Evolutionary conservation across 78 protist species (phyloP), one percentile per base, ranked within the genome.

Genomic region (Corallochytrium limacisporum): DNA sequence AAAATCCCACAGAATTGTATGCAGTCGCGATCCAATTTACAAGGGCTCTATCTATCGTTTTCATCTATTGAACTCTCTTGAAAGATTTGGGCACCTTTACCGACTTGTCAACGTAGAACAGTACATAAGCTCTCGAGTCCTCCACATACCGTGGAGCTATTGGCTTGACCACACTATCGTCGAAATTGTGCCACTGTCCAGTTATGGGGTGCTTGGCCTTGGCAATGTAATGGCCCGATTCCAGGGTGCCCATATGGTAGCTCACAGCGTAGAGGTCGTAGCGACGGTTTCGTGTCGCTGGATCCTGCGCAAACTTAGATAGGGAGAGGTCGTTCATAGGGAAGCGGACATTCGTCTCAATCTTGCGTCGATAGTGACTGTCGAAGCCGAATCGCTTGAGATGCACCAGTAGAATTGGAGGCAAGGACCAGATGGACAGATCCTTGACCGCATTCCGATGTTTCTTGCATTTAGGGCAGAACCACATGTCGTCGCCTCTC

Each of bases 121-220:
- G n/a, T 53, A 53, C 59, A 20, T 53, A 13, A 18, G 22, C 28
- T 0, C 28, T 53, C 22, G 59, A 53, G 18, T 53, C 59, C 12
- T 53, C 59, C 28, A 53, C 13, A 26, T n/a, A n/a, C n/a, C n/a
- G n/a, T n/a, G n/a, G n/a, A n/a, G n/a, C n/a, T n/a, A n/a, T n/a
- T n/a, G 39, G 59, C 59, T 53, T 53, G 63, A 57, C 63, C 26
- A 28, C 32, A 10, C 44, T 33, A 20, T 57, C 63, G 32, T 57
- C 63, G 63, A 57, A 57, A 28, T 57, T 20, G 42, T 57, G 15
- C 63, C 63, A 57, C 63, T 22, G 16, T n/a, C n/a, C n/a, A n/a
- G n/a, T n/a, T n/a, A n/a, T n/a, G n/a, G n/a, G n/a, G n/a, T n/a
- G n/a, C n/a, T n/a, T n/a, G n/a, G n/a, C n/a, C 22, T 24, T 15